A percentile compares a stretch with the other conserved stretches of the same genome.
Evolutionary conservation across 2,329 filamentous ascomycete genomes (phyloP).

Genomic region (Aspergillus amoenus): DNA sequence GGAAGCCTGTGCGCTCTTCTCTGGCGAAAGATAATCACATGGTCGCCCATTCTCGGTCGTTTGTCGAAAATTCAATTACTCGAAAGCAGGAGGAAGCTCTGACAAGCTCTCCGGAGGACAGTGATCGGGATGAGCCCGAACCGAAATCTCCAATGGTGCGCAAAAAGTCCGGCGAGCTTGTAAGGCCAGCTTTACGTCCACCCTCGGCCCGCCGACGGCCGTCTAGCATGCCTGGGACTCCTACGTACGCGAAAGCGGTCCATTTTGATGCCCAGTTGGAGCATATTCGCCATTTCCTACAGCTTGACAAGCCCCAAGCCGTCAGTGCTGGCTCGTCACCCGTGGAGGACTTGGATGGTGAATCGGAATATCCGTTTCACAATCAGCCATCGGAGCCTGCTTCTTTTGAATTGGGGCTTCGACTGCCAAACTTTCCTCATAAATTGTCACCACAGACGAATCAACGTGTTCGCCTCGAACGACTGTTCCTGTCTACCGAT

Average conservation of each 20-base stretch:
- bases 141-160: slow-evolving; percentile 88
- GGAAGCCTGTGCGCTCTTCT: slow-evolving; percentile 33
- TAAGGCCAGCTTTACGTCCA: slow-evolving; percentile 83
- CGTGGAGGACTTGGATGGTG: slow-evolving; percentile 81
- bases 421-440: slow-evolving; percentile 76
- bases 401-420: slow-evolving; percentile 82
- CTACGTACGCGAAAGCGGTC: slow-evolving; percentile 94
- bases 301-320: slow-evolving; percentile 90
- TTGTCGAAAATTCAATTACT: slow-evolving; percentile 55
- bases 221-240: slow-evolving; percentile 96
- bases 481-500: slow-evolving; percentile 81
- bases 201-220: slow-evolving; percentile 73
- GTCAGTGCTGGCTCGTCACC: slow-evolving; percentile 94
- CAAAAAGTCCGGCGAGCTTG: slow-evolving; percentile 97
- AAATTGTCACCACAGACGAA: slow-evolving; percentile 61
- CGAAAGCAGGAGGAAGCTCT: slow-evolving; percentile 42
- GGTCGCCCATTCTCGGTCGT: slow-evolving; percentile 61
- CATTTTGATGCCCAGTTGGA: slow-evolving; percentile 97
- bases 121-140: slow-evolving; percentile 60
- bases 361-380: slow-evolving; percentile 84
- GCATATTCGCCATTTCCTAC: slow-evolving; percentile 92
- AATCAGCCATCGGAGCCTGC: slow-evolving; percentile 51
- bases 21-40: slow-evolving; percentile 58
- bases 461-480: slow-evolving; percentile 73
- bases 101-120: slow-evolving; percentile 46